phyloP scores from a whole-genome alignment of 1,139 yeast genomes.

The Candida mesenterica region DNA sequence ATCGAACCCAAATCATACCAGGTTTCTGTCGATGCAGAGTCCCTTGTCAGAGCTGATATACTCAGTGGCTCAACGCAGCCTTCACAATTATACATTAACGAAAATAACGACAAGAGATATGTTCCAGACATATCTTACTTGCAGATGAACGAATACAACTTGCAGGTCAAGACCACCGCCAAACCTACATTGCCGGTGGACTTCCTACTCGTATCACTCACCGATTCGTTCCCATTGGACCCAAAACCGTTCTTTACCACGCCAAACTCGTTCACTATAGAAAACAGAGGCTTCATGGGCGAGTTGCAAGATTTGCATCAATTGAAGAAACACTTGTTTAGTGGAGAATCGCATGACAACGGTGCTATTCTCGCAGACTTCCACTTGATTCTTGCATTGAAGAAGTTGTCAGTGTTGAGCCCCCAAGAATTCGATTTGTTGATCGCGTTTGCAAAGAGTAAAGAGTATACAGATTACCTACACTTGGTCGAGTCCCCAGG shows the following conservation, averaged over 20 bases:
- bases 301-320: slow-evolving; percentile 61
- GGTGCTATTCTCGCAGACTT: slow-evolving; percentile 57
- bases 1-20: slow-evolving; percentile 92
- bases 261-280: slow-evolving; percentile 58
- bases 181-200: slow-evolving; percentile 97
- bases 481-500: slow-evolving; percentile 64
- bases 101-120: slow-evolving; percentile 66
- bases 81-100: slow-evolving; percentile 77
- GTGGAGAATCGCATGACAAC: slow-evolving; percentile 35
- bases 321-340: slow-evolving; percentile 41
- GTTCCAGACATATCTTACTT: slow-evolving; percentile 94
- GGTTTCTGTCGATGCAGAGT: slow-evolving; percentile 85
- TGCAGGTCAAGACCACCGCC: slow-evolving; percentile 84
- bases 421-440: slow-evolving; percentile 50
- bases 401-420: slow-evolving; percentile 51
- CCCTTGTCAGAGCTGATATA: slow-evolving; percentile 80
- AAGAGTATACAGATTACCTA: slow-evolving; percentile 45
- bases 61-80: slow-evolving; percentile 91
- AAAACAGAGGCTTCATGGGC: slow-evolving; percentile 75
- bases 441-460: slow-evolving; percentile 39
- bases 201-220: slow-evolving; percentile 79
- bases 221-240: slow-evolving; percentile 85
- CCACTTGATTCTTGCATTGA: slow-evolving; percentile 66
- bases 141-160: slow-evolving; percentile 82
- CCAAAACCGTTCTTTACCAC: slow-evolving; percentile 51